A percentile compares a stretch with the other conserved stretches of the same genome.
Evolutionary conservation across 208 protist species (phyloP).

Genomic region (Acanthamoeba triangularis): DNA sequence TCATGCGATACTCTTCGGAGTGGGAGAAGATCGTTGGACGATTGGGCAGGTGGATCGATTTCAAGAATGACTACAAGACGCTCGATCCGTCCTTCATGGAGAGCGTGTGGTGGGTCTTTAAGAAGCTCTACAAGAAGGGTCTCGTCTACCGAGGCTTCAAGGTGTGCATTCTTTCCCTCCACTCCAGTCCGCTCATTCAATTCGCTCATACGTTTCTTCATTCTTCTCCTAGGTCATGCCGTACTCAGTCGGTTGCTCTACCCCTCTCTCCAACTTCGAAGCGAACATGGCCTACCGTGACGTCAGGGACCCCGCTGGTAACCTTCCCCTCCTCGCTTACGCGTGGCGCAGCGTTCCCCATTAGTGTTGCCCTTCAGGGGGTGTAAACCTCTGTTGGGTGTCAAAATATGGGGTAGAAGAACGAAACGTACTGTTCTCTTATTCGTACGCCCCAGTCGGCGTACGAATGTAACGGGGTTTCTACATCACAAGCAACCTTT

Average conservation of each 20-base stretch:
- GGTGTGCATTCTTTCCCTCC: neutral
- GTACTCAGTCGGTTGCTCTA: conserved; percentile 98
- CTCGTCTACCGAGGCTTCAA: conserved; percentile 99
- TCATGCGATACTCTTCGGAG: conserved; percentile 99
- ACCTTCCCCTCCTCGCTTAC: neutral
- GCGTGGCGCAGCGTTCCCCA: neutral
- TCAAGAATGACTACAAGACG: conserved; percentile 99
- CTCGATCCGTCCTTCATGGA: conserved; percentile 99
- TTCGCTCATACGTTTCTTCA: neutral
- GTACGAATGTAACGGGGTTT: conserved; percentile 21
- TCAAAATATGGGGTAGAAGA: conserved; percentile 50
- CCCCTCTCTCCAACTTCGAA: conserved; percentile 99
- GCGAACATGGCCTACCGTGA: conserved; percentile 99
- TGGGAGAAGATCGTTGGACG: conserved; percentile 98
- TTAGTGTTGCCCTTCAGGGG: conserved; percentile 22
- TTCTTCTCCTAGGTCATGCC: conserved; percentile 98
- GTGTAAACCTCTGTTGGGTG: conserved; percentile 57
- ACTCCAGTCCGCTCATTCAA: neutral
- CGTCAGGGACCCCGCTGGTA: conserved; percentile 95
- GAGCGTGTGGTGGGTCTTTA: conserved; percentile 99
- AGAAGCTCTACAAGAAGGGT: conserved; percentile 97
- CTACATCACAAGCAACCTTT: neutral
- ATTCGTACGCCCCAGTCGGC: neutral
- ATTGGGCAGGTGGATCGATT: conserved; percentile 99
- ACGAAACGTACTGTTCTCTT: conserved; percentile 4